Percentiles rank a stretch among this genome's conserved stretches.
phyloP scores from a whole-genome alignment of 2,329 filamentous ascomycete genomes.

The Tolypocladium sp. region DNA sequence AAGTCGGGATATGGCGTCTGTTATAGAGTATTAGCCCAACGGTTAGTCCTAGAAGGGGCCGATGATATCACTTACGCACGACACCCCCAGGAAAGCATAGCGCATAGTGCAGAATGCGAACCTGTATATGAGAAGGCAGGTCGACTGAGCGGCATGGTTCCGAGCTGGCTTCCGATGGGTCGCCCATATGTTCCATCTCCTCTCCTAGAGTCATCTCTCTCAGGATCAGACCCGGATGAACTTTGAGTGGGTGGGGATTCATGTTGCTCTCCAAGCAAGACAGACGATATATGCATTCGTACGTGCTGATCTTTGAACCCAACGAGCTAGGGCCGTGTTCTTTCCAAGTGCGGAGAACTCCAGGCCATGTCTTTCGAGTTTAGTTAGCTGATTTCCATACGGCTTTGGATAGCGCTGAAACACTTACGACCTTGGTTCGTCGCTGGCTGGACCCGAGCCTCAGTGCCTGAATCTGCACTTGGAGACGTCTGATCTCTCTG shows the following conservation, averaged over 20 bases:
- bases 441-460: not conserved
- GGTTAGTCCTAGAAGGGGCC: no score
- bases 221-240: not conserved
- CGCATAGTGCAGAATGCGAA: not conserved
- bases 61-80: not conserved
- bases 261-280: not conserved
- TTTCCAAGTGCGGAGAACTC: not conserved
- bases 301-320: not conserved
- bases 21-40: not conserved
- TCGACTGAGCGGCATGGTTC: no score
- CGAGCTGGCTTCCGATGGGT: not conserved
- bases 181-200: not conserved
- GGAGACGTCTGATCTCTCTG: not conserved
- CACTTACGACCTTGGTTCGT: not conserved
- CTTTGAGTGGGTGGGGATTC: not conserved
- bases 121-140: not conserved
- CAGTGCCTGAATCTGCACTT: not conserved
- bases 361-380: not conserved
- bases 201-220: not conserved
- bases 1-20: not conserved
- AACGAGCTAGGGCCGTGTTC: not conserved
- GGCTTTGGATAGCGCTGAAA: not conserved
- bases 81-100: not conserved
- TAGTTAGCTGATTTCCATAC: not conserved
- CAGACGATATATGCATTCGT: not conserved